Evolutionary conservation across 495 filamentous ascomycete species (phyloP), one percentile per base, ranked within the genome.

Genomic region (Mytilinidion resinicola): DNA sequence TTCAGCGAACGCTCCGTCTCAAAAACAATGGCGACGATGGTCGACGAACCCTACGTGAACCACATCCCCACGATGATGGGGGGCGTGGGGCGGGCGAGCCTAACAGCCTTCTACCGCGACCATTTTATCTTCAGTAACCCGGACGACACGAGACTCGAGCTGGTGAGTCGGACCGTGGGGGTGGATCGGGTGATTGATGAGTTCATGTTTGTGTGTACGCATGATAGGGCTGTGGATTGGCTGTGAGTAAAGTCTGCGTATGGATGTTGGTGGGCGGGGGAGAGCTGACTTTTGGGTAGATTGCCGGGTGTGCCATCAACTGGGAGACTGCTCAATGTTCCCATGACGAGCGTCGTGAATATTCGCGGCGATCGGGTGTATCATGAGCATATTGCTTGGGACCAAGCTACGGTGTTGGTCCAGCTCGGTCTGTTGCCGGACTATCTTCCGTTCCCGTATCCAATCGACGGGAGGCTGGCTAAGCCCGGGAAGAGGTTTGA

Each of bases 401-500:
- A 73, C 51, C 69, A 71, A 50, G 68, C 64, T 10, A 64, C 67
- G 19, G 68, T 59, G 41, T 49, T 71, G 19, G 46, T 56, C 9
- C 68, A 73, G 53, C 49, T 67, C 11, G 71, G 71, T 2, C 34
- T 69, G 44, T 19, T 70, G 43, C 68, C 68, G 3, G 60, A 75
- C 65, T 55, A 65, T 41, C 53, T 67, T 19, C 54, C 62, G 17
- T 69, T 72, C 55, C 70, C 68, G 12, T 66, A 70, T 20, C 41
- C 56, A 12, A 62, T 73, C 10, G 59, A 69, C 7, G 52, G 49
- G 25, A 56, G 63, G 49, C 46, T 54, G 53, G 37, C 48, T 10
- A 52, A 57, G 34, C 60, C 61, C 12, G 50, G 62, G 47, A 67
- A 65, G 60, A 63, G 56, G 43, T 78, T 81, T 35, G 83, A 87